These are phyloP conservation scores for Aspergillus sp. DNA, from an alignment of 2,329 filamentous ascomycete species.

Conservation along the genomic window DNA sequence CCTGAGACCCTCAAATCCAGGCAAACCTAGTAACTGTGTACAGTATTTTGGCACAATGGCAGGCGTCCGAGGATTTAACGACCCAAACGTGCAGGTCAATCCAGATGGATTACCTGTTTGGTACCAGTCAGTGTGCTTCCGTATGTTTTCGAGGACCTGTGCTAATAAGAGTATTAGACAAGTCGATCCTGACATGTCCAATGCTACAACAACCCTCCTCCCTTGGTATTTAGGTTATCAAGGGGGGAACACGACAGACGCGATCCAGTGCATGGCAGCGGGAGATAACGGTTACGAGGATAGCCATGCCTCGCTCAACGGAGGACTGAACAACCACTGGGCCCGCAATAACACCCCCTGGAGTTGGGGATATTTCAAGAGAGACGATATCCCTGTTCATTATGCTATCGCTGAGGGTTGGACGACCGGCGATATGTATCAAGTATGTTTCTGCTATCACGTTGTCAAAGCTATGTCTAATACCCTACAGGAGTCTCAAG, in stretches of 20 bases:
- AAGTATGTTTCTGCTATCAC: slow-evolving; percentile 29
- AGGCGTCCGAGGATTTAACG: slow-evolving; percentile 57
- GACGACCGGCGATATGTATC: slow-evolving; percentile 61
- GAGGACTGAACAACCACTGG: slow-evolving; percentile 57
- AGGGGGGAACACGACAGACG: slow-evolving; percentile 52
- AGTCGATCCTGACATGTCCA: slow-evolving; percentile 44
- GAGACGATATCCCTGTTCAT: slow-evolving; percentile 57
- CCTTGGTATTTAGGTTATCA: slow-evolving; percentile 60
- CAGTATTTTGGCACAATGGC: slow-evolving; percentile 61
- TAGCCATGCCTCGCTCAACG: slow-evolving; percentile 56
- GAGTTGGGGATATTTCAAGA: slow-evolving; percentile 55
- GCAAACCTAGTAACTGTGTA: slow-evolving; percentile 12
- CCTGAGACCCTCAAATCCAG: not conserved
- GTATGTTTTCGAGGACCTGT: no score
- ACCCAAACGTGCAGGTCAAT: slow-evolving; percentile 58
- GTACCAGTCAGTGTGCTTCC: slow-evolving; percentile 44
- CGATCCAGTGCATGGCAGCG: slow-evolving; percentile 58
- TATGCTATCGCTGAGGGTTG: slow-evolving; percentile 58
- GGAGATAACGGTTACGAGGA: slow-evolving; percentile 56
- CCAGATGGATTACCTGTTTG: slow-evolving; percentile 48
- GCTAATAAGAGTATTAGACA: slow-evolving; percentile 27
- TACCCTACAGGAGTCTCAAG: slow-evolving; percentile 47
- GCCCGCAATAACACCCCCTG: slow-evolving; percentile 56
- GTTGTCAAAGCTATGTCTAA: not conserved
- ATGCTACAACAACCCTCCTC: slow-evolving; percentile 47